Percentiles rank a stretch among this genome's conserved stretches.
Evolutionary conservation across 2,329 filamentous ascomycete species (phyloP).

Genomic region (Thelonectria blattea): DNA sequence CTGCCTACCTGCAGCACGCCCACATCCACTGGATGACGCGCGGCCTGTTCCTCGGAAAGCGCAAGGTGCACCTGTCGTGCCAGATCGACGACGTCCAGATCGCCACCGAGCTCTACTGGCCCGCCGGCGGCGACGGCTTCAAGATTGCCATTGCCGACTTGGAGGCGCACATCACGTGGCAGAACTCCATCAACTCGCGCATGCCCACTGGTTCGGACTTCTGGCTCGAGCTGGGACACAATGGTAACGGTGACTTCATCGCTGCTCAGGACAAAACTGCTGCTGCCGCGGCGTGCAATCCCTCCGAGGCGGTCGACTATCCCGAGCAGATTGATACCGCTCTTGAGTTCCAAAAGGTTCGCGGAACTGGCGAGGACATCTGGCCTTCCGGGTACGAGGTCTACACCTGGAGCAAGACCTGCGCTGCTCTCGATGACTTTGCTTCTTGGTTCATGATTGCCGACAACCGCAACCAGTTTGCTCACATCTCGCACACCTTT

Average conservation of each 20-base stretch:
- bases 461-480: constrained; percentile 26
- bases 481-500: constrained; percentile 29
- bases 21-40: constrained; percentile 31
- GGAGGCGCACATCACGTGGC: constrained; percentile 25
- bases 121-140: constrained; percentile 22
- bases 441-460: constrained; percentile 25
- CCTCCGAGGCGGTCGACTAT: constrained; percentile 19
- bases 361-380: constrained; percentile 8
- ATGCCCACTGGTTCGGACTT: constrained; percentile 23
- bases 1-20: constrained; percentile 24
- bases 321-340: constrained; percentile 10
- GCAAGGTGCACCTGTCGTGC: constrained; percentile 23
- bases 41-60: constrained; percentile 28
- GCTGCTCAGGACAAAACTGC: neutral
- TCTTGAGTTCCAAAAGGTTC: constrained; percentile 14
- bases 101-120: constrained; percentile 23
- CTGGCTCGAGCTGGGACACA: constrained; percentile 27
- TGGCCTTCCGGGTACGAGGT: constrained; percentile 16
- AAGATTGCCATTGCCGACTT: constrained; percentile 25
- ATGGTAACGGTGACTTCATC: constrained; percentile 28
- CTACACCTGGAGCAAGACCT: constrained; percentile 25
- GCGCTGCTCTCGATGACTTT: constrained; percentile 24
- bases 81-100: constrained; percentile 29
- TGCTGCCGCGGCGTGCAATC: neutral
- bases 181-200: constrained; percentile 22